Evolutionary conservation across 495 filamentous ascomycete species (phyloP), one percentile per base, ranked within the genome.

Genomic region (Neurospora pannonica): DNA sequence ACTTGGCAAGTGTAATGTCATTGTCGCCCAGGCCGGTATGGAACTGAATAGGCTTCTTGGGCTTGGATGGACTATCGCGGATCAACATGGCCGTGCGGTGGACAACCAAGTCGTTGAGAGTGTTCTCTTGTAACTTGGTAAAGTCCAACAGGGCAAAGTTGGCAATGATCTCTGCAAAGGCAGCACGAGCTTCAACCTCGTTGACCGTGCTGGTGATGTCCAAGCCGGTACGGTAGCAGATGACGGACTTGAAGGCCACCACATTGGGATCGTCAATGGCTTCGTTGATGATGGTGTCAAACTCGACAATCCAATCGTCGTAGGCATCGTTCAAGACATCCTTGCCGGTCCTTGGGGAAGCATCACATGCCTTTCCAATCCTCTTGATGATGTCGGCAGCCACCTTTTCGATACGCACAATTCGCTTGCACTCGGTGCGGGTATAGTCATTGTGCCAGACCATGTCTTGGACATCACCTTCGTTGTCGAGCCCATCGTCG

Each of bases 1-100:
- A 88, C 70, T 85, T 86, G 1, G 88, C 78, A 9, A 97, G 84
- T 6, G 84, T 88, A 71, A 97, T 91, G 81, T 97, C 93, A 75
- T 91, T 93, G 77, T 97, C 94, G 0, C 94, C 94, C 1, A 97
- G 85, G 0, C 94, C 94, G 0, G 93, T 95, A 77, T 97, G 94
- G 74, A 97, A 92, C 77, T 97, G 94, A 38, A 97, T 79, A 2
- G 94, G 93, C 77, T 96, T 96, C 73, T 84, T 87, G 15, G 78
- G 79, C 36, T 72, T 76, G 72, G 75, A 74, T 74, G 34, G 62
- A 34, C 76, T 80, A 54, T 86, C 82, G 9, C 82, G 80, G 42
- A 92, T 87, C 15, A 88, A 72, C 39, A 81, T 77, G 7, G 85
- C 91, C 31, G 78, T 85, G 73, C 79, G 81, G 75, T 90, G 86